A percentile compares a stretch with the other conserved stretches of the same genome.
phyloP scores from a whole-genome alignment of 257 asterid genomes.

The Linaria vulgaris region DNA sequence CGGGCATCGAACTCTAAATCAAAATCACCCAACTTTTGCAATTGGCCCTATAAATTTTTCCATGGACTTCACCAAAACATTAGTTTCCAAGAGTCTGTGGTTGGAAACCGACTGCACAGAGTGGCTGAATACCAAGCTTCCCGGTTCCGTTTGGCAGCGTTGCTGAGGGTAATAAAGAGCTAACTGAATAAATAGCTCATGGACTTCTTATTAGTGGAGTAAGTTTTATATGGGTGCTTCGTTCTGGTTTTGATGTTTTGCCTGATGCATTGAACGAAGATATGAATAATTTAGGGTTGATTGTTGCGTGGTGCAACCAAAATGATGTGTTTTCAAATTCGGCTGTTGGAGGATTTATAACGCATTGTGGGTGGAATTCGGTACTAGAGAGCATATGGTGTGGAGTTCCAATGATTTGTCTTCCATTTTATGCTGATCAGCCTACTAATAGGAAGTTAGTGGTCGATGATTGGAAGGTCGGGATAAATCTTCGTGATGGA shows the following conservation, averaged over 20 bases:
- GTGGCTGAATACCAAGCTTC: conserved; percentile 38
- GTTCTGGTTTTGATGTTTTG: not conserved
- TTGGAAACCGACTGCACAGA: conserved; percentile 29
- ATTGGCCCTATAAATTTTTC: conserved; percentile 28
- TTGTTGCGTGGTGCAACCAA: not conserved
- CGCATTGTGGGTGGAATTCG: not conserved
- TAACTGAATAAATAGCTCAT: conserved; percentile 32
- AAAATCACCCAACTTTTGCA: conserved; percentile 23
- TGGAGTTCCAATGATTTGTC: not conserved
- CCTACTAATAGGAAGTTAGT: not conserved
- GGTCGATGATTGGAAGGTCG: not conserved
- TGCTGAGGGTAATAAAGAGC: not conserved
- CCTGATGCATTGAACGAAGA: not conserved
- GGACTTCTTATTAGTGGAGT: conserved; percentile 32
- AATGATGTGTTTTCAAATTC: not conserved
- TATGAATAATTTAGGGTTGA: not conserved
- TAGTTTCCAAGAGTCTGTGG: conserved; percentile 28
- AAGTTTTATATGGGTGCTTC: conserved; percentile 44
- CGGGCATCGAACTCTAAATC: conserved; percentile 39
- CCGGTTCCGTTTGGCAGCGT: conserved; percentile 45
- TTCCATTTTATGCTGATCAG: not conserved
- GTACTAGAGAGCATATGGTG: not conserved
- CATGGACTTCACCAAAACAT: not conserved
- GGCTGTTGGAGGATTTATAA: not conserved
- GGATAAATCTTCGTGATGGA: not conserved